phyloP scores from a whole-genome alignment of 805 yeast species.

The Isabelozyma gotoi region DNA sequence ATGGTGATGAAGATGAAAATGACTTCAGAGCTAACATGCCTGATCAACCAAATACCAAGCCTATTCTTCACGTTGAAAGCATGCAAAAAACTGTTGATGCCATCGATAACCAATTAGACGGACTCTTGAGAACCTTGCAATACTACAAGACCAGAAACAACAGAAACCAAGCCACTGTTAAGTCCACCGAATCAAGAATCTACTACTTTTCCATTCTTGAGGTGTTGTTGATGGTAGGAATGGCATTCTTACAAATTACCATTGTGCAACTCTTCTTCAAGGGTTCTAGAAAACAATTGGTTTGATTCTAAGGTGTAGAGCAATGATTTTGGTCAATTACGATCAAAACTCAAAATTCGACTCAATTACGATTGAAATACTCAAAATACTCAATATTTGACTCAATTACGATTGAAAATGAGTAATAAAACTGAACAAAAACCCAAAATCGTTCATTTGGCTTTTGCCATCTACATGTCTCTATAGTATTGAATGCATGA shows the following conservation, averaged over 20 bases:
- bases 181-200: constrained; percentile 73
- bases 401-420: too few relatives aligned
- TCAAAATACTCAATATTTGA: too few relatives aligned
- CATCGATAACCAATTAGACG: constrained; percentile 60
- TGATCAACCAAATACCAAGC: constrained; percentile 44
- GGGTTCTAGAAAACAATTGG: constrained; percentile 67
- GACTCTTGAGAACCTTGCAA: constrained; percentile 59
- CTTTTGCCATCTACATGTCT: not conserved
- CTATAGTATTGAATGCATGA: not conserved
- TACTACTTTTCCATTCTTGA: constrained; percentile 74
- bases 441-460: too few relatives aligned
- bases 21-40: constrained; percentile 65
- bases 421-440: too few relatives aligned
- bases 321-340: too few relatives aligned
- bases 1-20: constrained; percentile 33
- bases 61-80: constrained; percentile 51
- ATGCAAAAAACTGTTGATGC: constrained; percentile 54
- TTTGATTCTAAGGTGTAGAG: too few relatives aligned
- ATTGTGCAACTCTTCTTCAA: constrained; percentile 71
- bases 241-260: constrained; percentile 68
- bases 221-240: constrained; percentile 68
- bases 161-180: constrained; percentile 87
- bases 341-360: too few relatives aligned
- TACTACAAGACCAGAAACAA: constrained; percentile 88
- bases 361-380: too few relatives aligned